Evolutionary conservation across 202 grass and related monocot species (phyloP).

Genomic region (Setaria italica): DNA sequence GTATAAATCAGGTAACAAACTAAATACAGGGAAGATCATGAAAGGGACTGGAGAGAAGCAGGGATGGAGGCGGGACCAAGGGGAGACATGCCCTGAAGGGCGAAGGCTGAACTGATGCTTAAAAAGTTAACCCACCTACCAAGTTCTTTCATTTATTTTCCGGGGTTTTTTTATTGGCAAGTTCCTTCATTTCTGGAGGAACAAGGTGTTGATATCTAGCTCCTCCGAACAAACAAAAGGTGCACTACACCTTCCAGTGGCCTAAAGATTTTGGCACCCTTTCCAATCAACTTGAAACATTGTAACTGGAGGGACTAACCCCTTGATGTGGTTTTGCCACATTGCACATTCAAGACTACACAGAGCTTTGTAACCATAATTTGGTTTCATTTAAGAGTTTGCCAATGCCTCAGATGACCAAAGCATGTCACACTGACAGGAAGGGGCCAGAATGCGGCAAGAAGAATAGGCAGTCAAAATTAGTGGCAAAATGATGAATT

Average conservation of each 20-base stretch:
- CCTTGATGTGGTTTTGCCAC: neutral
- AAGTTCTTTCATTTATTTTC: neutral
- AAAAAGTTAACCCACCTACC: neutral
- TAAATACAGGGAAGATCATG: slow-evolving; percentile 3
- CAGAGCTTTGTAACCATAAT: neutral
- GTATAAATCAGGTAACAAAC: slow-evolving; percentile 11
- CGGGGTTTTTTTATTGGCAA: neutral
- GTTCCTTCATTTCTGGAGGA: neutral
- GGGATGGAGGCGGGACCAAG: too few species aligned
- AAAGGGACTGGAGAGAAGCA: neutral
- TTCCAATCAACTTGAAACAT: neutral
- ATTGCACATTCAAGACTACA: neutral
- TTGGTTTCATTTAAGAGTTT: neutral
- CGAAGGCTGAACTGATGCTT: neutral
- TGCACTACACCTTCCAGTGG: neutral
- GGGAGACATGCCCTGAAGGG: too few species aligned
- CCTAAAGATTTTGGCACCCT: neutral
- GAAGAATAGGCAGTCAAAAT: neutral
- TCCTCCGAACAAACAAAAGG: neutral
- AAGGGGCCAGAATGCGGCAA: neutral
- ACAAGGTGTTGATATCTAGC: slow-evolving; percentile 10
- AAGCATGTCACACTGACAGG: neutral
- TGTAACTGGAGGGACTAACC: neutral
- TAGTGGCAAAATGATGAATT: neutral
- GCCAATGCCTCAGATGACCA: neutral